A percentile compares a stretch with the other conserved stretches of the same genome.
Conservation (phyloP, 257 asterid species). For the Fraxinus quadrangulata region DNA sequence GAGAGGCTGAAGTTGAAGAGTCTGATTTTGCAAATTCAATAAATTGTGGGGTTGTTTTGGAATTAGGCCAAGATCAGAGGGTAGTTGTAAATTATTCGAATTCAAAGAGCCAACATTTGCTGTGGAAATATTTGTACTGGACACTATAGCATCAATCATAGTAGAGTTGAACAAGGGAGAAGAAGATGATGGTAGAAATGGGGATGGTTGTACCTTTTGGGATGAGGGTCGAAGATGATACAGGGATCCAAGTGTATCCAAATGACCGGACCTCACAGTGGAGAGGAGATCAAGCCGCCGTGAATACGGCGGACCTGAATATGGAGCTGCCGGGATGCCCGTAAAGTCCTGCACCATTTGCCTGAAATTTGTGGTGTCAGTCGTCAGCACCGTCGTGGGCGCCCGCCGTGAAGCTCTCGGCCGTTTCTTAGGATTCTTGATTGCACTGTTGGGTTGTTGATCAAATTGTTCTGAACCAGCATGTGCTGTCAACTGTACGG, state of each 20-base stretch:
- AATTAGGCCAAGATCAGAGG: constrained; percentile 29
- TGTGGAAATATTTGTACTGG: constrained; percentile 26
- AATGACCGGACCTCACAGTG: constrained; percentile 42
- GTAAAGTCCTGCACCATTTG: constrained; percentile 94
- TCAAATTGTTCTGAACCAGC: constrained; percentile 3
- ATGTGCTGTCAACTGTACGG: constrained; percentile 1
- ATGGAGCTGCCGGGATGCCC: constrained; percentile 63
- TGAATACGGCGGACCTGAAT: constrained; percentile 54
- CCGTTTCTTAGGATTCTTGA: constrained; percentile 73
- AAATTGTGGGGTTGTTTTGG: constrained; percentile 38
- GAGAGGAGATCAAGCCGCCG: constrained; percentile 70
- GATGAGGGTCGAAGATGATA: constrained; percentile 63
- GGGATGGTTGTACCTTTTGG: constrained; percentile 35
- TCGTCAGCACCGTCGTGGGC: constrained; percentile 84
- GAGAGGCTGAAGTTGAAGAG: constrained; percentile 29
- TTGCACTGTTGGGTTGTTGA: background rate
- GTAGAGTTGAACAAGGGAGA: constrained; percentile 36
- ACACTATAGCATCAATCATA: constrained; percentile 32
- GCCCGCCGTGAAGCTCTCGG: constrained; percentile 83
- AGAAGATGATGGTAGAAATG: constrained; percentile 29
- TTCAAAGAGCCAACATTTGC: constrained; percentile 8
- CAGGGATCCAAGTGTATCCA: constrained; percentile 42
- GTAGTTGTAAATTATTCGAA: constrained; percentile 20
- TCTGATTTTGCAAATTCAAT: constrained; percentile 43
- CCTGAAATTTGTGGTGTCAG: constrained; percentile 76